Evolutionary conservation across 371 early-diverging fungal genomes (phyloP).

Genomic region (Apophysomyces ossiformis): DNA sequence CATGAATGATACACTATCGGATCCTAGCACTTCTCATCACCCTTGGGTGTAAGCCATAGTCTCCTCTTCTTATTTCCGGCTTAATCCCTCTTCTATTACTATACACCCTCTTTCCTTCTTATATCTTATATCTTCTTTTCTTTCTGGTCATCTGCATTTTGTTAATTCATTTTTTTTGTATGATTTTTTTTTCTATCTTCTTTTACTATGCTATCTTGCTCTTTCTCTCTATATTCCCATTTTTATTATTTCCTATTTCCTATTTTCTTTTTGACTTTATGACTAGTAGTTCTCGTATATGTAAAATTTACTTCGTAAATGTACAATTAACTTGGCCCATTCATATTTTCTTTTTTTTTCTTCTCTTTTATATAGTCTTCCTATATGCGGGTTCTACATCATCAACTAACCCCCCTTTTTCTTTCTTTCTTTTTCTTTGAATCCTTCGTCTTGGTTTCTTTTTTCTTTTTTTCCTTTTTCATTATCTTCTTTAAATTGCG

Average conservation of each 20-base stretch:
- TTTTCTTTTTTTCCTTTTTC: not conserved
- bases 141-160: not conserved
- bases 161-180: not conserved
- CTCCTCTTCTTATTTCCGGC: not conserved
- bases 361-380: not conserved
- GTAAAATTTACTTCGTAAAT: constrained; percentile 2
- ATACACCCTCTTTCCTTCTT: too few species aligned
- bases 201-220: not conserved
- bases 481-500: not conserved
- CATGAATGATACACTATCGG: not conserved
- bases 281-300: constrained; percentile 6
- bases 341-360: not conserved
- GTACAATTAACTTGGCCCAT: not conserved
- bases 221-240: too few species aligned
- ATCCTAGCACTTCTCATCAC: not conserved
- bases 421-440: too few species aligned
- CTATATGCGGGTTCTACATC: not conserved
- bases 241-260: not conserved
- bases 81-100: too few species aligned
- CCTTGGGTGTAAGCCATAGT: not conserved
- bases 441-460: not conserved
- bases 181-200: not conserved
- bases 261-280: not conserved
- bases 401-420: too few species aligned
- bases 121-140: not conserved